Evolutionary conservation across 805 yeast genomes (phyloP).

Genomic region (Saccharomycopsis amapae): DNA sequence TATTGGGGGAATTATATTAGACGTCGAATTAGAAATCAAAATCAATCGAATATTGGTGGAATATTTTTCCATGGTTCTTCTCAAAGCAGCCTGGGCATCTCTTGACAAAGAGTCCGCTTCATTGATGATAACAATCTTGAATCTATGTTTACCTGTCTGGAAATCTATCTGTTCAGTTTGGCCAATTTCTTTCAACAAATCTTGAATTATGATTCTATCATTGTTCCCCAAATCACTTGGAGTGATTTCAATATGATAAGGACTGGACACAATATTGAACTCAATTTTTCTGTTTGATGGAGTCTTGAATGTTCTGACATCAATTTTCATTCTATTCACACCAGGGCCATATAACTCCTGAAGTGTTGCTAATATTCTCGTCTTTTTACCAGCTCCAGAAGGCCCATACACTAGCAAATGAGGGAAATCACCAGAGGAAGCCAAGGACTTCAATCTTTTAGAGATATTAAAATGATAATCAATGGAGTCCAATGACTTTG

Average conservation of each 20-base stretch:
- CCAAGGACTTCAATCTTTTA: slow-evolving; percentile 51
- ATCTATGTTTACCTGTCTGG: slow-evolving; percentile 44
- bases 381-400: slow-evolving; percentile 94
- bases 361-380: slow-evolving; percentile 76
- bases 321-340: slow-evolving; percentile 81
- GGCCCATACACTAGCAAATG: slow-evolving; percentile 93
- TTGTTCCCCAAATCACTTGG: slow-evolving; percentile 96
- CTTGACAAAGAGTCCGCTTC: slow-evolving; percentile 86
- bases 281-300: slow-evolving; percentile 70
- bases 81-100: slow-evolving; percentile 92
- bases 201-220: slow-evolving; percentile 93
- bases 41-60: slow-evolving; percentile 80
- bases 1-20: slow-evolving; percentile 89
- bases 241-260: slow-evolving; percentile 87
- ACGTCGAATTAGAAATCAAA: slow-evolving; percentile 80
- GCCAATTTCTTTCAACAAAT: slow-evolving; percentile 86
- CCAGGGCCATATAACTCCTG: slow-evolving; percentile 76
- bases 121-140: slow-evolving; percentile 77
- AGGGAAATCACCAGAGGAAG: slow-evolving; percentile 80
- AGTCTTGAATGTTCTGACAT: slow-evolving; percentile 76
- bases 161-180: slow-evolving; percentile 94
- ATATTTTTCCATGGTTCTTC: slow-evolving; percentile 95
- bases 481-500: slow-evolving; percentile 54
- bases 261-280: slow-evolving; percentile 86
- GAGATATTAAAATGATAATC: slow-evolving; percentile 66